phyloP scores from a whole-genome alignment of 805 yeast genomes.

The Ogataea ramenticola region DNA sequence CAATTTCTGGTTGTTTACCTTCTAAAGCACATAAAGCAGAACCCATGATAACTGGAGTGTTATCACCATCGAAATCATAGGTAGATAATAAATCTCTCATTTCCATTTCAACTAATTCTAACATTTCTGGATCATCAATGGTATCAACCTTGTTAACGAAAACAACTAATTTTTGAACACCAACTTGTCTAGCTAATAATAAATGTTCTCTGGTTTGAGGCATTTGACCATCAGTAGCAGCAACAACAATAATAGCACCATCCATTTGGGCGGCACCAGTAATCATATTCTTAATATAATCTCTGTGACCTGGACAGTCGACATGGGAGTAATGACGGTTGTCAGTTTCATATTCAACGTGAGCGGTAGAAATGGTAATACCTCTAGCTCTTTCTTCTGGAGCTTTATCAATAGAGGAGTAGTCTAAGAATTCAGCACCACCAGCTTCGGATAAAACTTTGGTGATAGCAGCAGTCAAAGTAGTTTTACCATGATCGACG shows the following conservation, averaged over 20 bases:
- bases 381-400: conserved; percentile 99
- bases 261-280: conserved; percentile 99
- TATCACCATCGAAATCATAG: conserved; percentile 97
- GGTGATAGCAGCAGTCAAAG: conserved; percentile 97
- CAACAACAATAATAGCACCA: conserved; percentile 98
- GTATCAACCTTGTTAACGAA: conserved; percentile 98
- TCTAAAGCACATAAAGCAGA: conserved; percentile 97
- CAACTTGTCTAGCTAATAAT: conserved; percentile 97
- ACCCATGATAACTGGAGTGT: conserved; percentile 97
- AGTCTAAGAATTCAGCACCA: conserved; percentile 91
- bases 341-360: conserved; percentile 92
- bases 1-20: conserved; percentile 83
- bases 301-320: conserved; percentile 98
- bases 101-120: conserved; percentile 99
- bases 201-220: conserved; percentile 99
- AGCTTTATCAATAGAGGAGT: conserved; percentile 89
- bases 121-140: conserved; percentile 97
- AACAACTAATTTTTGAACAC: conserved; percentile 95
- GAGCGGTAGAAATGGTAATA: conserved; percentile 96
- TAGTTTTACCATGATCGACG: conserved; percentile 98
- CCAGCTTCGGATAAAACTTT: conserved; percentile 83
- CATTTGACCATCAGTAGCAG: conserved; percentile 99
- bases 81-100: conserved; percentile 91
- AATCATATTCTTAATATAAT: conserved; percentile 97
- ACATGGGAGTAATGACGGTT: conserved; percentile 97